Conservation (phyloP, 495 filamentous ascomycete species). For the Tetracladium setigerum region DNA sequence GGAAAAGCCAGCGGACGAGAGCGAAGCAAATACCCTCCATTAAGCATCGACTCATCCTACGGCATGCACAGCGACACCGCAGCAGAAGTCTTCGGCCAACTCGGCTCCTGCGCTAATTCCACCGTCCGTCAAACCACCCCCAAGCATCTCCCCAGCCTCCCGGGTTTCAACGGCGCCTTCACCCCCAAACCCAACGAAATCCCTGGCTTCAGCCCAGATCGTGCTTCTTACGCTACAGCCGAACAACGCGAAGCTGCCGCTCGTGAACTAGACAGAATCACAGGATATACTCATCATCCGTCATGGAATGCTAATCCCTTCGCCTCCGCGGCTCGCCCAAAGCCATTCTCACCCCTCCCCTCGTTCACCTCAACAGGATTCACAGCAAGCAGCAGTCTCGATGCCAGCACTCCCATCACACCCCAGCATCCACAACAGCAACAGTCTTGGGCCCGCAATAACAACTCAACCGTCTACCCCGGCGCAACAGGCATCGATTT, state of each 20-base stretch:
- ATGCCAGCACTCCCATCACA: constrained; percentile 23
- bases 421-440: constrained; percentile 9
- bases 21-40: constrained; percentile 2
- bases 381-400: constrained; percentile 29
- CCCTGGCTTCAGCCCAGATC: constrained; percentile 10
- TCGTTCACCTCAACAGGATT: constrained; percentile 19
- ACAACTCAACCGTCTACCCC: constrained; percentile 15
- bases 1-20: background rate
- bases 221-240: constrained; percentile 3
- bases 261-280: constrained; percentile 10
- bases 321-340: too few species aligned
- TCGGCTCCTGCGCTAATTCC: constrained; percentile 3
- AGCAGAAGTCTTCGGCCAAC: constrained; percentile 19
- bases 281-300: constrained; percentile 6
- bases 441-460: constrained; percentile 12
- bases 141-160: constrained; percentile 17
- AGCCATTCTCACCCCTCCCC: constrained; percentile 5
- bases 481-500: constrained; percentile 14
- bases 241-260: constrained; percentile 12
- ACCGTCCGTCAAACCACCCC: constrained; percentile 11
- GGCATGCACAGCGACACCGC: constrained; percentile 20
- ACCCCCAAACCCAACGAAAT: constrained; percentile 21
- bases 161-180: constrained; percentile 16
- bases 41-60: constrained; percentile 26
- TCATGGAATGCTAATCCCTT: background rate